Conservation (phyloP, 2,329 filamentous ascomycete species). For the Fusarium agapanthi region DNA sequence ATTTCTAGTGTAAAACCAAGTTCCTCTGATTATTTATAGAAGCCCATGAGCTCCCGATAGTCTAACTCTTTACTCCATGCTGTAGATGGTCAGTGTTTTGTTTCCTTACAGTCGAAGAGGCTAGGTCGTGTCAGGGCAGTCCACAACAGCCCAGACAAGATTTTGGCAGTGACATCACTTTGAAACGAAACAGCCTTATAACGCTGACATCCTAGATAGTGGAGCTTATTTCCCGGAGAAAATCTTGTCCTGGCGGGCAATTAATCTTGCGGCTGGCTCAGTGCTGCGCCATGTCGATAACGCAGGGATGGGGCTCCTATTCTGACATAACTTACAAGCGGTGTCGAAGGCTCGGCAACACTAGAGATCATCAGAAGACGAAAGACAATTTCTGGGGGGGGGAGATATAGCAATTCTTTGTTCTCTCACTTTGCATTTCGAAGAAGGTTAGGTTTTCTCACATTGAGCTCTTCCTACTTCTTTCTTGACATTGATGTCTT, state of each 20-base stretch:
- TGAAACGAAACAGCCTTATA: not conserved
- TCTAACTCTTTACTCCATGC: rapidly evolving
- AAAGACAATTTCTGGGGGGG: too few species aligned
- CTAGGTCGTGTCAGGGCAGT: too few species aligned
- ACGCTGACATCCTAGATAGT: too few species aligned
- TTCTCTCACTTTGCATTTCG: rapidly evolving
- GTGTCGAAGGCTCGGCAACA: not conserved
- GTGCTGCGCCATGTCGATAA: not conserved
- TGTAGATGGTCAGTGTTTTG: too few species aligned
- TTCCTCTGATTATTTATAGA: rapidly evolving
- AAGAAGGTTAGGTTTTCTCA: rapidly evolving
- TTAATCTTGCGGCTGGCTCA: not conserved
- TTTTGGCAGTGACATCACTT: not conserved
- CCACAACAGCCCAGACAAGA: too few species aligned
- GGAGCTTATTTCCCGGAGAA: not conserved
- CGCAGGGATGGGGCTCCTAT: not conserved
- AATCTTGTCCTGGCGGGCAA: not conserved
- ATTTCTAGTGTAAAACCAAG: too few species aligned
- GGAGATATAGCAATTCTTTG: rapidly evolving
- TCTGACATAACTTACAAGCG: too few species aligned
- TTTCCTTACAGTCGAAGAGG: not conserved
- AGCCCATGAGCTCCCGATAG: too few species aligned
- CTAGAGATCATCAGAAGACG: not conserved
- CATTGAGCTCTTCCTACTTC: rapidly evolving
- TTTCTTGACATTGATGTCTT: not conserved